Evolutionary conservation across 306 rosid genomes (phyloP).

Genomic region (Ormosia emarginata): DNA sequence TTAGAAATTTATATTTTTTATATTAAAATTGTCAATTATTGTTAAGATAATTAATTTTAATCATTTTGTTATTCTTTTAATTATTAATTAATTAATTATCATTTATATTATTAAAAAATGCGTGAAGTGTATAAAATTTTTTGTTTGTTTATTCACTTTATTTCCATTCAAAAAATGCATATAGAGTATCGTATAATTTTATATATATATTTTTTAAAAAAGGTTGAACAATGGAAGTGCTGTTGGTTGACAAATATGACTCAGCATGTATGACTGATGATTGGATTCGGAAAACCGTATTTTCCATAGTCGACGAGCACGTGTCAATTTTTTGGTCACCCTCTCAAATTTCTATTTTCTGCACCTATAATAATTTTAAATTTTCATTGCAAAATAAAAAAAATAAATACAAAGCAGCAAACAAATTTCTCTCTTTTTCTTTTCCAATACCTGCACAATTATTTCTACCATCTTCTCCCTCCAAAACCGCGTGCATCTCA

Average conservation of each 20-base stretch:
- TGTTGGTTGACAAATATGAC: background rate
- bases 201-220: too few species aligned
- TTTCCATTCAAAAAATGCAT: too few species aligned
- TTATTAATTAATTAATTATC: too few species aligned
- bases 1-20: too few species aligned
- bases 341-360: background rate
- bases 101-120: too few species aligned
- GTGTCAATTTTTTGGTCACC: background rate
- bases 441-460: background rate
- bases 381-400: conserved; percentile 2
- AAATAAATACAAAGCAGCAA: background rate
- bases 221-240: background rate
- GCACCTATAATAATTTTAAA: background rate
- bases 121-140: too few species aligned
- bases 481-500: conserved; percentile 45
- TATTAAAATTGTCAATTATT: too few species aligned
- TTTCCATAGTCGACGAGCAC: conserved; percentile 3
- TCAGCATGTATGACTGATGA: background rate
- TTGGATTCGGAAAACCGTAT: background rate
- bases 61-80: too few species aligned
- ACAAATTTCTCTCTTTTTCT: background rate
- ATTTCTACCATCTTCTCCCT: conserved; percentile 7
- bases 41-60: too few species aligned
- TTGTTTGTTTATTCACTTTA: too few species aligned
- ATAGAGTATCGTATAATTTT: too few species aligned